phyloP scores from a whole-genome alignment of 140 eudicot genomes.

The Flaveria floridana region DNA sequence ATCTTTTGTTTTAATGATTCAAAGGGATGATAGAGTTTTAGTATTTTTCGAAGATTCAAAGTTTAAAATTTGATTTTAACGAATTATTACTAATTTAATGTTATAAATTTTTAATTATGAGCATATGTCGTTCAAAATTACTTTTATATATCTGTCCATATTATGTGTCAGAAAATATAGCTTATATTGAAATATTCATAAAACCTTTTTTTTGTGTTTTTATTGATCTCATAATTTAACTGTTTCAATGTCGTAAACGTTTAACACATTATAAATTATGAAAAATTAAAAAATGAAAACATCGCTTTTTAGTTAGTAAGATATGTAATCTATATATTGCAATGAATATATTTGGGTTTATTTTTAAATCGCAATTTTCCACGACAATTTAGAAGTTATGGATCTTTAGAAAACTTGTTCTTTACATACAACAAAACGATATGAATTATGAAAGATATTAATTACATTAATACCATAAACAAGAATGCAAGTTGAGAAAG shows the following conservation, averaged over 20 bases:
- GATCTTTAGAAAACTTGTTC: no score
- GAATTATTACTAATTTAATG: no score
- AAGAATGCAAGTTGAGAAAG: no score
- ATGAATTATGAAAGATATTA: no score
- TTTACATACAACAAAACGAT: no score
- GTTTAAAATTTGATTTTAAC: no score
- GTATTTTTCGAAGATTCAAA: no score
- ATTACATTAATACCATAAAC: no score
- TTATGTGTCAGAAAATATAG: background rate
- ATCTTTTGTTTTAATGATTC: background rate
- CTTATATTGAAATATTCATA: background rate
- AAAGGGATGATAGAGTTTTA: no score
- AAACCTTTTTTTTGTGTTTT: background rate
- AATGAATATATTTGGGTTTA: background rate
- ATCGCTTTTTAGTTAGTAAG: background rate
- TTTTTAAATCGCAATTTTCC: background rate
- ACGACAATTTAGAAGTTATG: background rate
- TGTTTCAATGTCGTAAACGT: background rate
- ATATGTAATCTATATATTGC: background rate
- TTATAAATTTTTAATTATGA: no score
- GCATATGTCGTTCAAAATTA: no score
- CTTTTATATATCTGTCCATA: no score
- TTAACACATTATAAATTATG: background rate
- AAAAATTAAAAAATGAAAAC: background rate
- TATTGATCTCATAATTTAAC: background rate